Evolutionary conservation across 441 rosid genomes (phyloP).

Genomic region (Eruca vesicaria): DNA sequence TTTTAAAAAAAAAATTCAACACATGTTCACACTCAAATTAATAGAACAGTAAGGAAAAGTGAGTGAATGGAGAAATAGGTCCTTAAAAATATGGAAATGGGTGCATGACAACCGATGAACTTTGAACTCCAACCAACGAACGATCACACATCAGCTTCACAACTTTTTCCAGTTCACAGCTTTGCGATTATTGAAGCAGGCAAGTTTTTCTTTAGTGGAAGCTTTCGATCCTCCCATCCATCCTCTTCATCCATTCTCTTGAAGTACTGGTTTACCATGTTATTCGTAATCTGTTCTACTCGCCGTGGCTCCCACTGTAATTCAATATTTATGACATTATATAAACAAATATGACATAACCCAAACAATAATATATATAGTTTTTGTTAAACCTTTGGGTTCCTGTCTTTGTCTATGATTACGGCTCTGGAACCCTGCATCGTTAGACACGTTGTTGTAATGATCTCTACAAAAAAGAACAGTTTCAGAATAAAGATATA

Average conservation of each 20-base stretch:
- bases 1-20: too few relatives aligned
- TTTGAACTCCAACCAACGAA: background rate
- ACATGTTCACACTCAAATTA: too few relatives aligned
- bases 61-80: too few relatives aligned
- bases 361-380: background rate
- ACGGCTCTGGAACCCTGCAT: background rate
- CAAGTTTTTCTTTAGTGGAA: conserved; percentile 50
- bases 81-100: too few relatives aligned
- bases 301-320: conserved; percentile 76
- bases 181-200: conserved; percentile 47
- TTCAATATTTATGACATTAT: background rate
- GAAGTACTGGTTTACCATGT: conserved; percentile 63
- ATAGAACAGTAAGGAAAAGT: too few relatives aligned
- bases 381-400: conserved; percentile 25
- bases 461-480: background rate
- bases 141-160: background rate
- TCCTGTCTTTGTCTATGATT: conserved; percentile 3
- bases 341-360: background rate
- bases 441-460: background rate
- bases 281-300: conserved; percentile 53
- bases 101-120: background rate
- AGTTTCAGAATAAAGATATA: background rate
- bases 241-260: conserved; percentile 48
- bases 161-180: conserved; percentile 39
- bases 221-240: conserved; percentile 69